phyloP scores from a whole-genome alignment of 1,139 yeast genomes.

The Lodderomyces theae region DNA sequence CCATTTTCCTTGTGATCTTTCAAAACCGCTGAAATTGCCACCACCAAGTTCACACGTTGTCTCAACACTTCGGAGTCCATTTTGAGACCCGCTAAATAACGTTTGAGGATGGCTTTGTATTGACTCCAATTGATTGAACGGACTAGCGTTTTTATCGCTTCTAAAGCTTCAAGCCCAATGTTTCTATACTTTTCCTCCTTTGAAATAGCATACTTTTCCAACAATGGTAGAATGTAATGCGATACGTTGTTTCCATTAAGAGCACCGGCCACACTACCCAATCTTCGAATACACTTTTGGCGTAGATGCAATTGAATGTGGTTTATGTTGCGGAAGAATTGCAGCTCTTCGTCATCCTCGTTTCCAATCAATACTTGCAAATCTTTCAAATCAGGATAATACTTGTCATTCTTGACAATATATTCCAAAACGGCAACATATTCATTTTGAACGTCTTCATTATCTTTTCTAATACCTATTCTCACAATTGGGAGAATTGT shows the following conservation, averaged over 20 bases:
- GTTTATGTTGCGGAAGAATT: slow-evolving; percentile 74
- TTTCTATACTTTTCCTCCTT: slow-evolving; percentile 65
- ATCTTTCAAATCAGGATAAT: slow-evolving; percentile 57
- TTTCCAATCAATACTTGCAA: slow-evolving; percentile 58
- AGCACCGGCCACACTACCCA: slow-evolving; percentile 29
- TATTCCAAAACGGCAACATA: slow-evolving; percentile 66
- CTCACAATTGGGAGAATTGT: slow-evolving; percentile 65
- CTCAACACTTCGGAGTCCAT: slow-evolving; percentile 53
- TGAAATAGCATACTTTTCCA: slow-evolving; percentile 72
- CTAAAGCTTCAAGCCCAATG: slow-evolving; percentile 70
- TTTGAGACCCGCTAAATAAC: slow-evolving; percentile 60
- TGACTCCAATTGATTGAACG: slow-evolving; percentile 74
- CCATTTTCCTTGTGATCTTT: slow-evolving; percentile 19
- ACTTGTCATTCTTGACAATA: slow-evolving; percentile 50
- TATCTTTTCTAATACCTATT: slow-evolving; percentile 60
- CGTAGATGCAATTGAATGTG: slow-evolving; percentile 88
- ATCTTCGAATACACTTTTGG: slow-evolving; percentile 71
- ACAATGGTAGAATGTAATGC: slow-evolving; percentile 78
- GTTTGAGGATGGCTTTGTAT: slow-evolving; percentile 67
- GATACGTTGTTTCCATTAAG: slow-evolving; percentile 63
- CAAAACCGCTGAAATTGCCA: slow-evolving; percentile 59
- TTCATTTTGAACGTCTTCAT: slow-evolving; percentile 68
- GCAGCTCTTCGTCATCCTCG: slow-evolving; percentile 77
- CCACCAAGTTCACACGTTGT: slow-evolving; percentile 60
- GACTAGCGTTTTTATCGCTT: slow-evolving; percentile 59